A percentile compares a stretch with the other conserved stretches of the same genome.
phyloP scores from a whole-genome alignment of 495 filamentous ascomycete genomes.

The Penicillium roqueforti region DNA sequence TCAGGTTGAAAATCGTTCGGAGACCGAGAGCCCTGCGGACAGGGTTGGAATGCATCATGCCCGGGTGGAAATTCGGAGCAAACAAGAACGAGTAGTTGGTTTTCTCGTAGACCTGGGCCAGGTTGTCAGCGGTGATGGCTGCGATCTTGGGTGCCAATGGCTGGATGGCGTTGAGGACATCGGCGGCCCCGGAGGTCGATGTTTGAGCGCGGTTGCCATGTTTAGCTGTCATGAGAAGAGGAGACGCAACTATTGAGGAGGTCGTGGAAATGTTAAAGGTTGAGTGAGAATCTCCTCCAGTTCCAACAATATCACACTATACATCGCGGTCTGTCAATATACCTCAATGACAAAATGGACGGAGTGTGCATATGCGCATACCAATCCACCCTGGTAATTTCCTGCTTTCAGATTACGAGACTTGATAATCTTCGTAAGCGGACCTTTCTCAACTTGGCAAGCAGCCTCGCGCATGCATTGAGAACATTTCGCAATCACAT shows the following conservation, averaged over 20 bases:
- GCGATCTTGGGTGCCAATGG: conserved; percentile 68
- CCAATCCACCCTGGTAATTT: conserved; percentile 65
- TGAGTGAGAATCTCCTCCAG: conserved; percentile 91
- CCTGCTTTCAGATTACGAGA: conserved; percentile 57
- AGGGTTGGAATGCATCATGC: conserved; percentile 79
- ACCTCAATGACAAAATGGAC: neutral
- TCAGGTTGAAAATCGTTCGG: conserved; percentile 93
- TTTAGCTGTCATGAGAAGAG: conserved; percentile 77
- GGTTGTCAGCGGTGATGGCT: conserved; percentile 64
- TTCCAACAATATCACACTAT: conserved; percentile 95
- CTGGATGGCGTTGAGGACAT: conserved; percentile 70
- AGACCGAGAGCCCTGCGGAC: conserved; percentile 82
- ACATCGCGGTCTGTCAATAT: conserved; percentile 8
- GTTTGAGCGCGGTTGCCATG: conserved; percentile 97
- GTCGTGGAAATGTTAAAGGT: conserved; percentile 98
- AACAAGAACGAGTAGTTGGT: conserved; percentile 96
- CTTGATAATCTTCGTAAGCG: conserved; percentile 55
- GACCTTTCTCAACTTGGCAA: conserved; percentile 56
- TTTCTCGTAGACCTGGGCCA: conserved; percentile 63
- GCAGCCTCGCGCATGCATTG: conserved; percentile 66
- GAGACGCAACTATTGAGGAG: conserved; percentile 84
- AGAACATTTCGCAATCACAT: conserved; percentile 75
- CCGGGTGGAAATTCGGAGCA: conserved; percentile 92
- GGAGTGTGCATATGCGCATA: conserved; percentile 30
- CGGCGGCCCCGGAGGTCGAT: conserved; percentile 90